Evolutionary conservation across 2,329 filamentous ascomycete species (phyloP).

Genomic region (Atkinsonella hypoxylon): DNA sequence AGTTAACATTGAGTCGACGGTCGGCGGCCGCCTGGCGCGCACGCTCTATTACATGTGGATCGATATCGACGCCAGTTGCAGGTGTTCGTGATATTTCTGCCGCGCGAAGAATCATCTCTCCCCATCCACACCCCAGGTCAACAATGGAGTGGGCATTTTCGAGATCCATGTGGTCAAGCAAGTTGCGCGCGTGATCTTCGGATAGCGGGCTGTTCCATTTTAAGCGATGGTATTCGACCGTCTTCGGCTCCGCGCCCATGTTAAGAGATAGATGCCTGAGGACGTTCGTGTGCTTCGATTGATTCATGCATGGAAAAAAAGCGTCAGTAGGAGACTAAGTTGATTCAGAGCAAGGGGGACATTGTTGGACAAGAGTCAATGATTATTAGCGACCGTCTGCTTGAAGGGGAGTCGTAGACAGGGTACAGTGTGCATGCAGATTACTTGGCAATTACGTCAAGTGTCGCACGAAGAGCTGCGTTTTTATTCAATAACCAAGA

Average conservation of each 20-base stretch:
- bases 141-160: slow-evolving; percentile 1
- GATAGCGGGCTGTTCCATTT: background rate
- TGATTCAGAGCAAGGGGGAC: no score
- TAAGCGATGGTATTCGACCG: background rate
- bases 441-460: no score
- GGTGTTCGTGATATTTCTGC: background rate
- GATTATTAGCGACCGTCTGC: no score
- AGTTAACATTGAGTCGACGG: background rate
- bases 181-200: background rate
- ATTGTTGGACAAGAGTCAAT: no score
- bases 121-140: slow-evolving; percentile 11
- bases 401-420: no score
- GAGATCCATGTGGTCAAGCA: background rate
- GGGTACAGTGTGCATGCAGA: no score
- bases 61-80: slow-evolving; percentile 8
- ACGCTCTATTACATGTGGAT: slow-evolving; percentile 3
- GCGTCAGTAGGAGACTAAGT: background rate
- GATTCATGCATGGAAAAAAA: no score
- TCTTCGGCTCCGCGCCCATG: background rate
- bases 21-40: background rate
- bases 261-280: background rate
- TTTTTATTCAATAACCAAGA: no score
- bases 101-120: slow-evolving; percentile 9
- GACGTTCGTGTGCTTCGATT: background rate
- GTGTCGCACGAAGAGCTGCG: no score